phyloP scores from a whole-genome alignment of 2,329 filamentous ascomycete species.

The Nemania abortiva region DNA sequence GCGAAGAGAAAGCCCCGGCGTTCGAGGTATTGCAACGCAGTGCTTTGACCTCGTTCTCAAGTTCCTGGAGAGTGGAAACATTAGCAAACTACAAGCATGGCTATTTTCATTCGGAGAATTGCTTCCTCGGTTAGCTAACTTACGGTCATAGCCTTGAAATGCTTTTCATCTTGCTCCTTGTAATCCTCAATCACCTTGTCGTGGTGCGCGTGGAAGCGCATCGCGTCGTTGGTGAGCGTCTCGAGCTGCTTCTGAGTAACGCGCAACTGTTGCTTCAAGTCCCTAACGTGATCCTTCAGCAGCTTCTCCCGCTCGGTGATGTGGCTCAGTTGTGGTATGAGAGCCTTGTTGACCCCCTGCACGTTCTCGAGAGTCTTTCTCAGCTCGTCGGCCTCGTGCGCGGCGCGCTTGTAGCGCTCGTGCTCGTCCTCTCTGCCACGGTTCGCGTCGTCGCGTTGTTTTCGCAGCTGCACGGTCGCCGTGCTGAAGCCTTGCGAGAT shows the following conservation, averaged over 20 bases:
- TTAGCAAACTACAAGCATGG: conserved; percentile 21
- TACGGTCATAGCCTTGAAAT: conserved; percentile 45
- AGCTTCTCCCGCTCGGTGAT: conserved; percentile 35
- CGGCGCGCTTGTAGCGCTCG: conserved; percentile 32
- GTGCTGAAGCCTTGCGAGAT: conserved; percentile 41
- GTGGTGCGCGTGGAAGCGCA: conserved; percentile 43
- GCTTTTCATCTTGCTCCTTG: conserved; percentile 43
- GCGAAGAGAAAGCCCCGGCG: conserved; percentile 8
- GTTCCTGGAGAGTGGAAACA: conserved; percentile 35
- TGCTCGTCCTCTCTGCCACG: conserved; percentile 28
- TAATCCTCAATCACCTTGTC: conserved; percentile 36
- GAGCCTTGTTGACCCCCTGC: conserved; percentile 12
- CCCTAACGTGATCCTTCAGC: conserved; percentile 38
- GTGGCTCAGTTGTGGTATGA: conserved; percentile 18
- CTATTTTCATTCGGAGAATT: not conserved
- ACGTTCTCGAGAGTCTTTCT: conserved; percentile 20
- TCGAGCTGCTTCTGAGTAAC: conserved; percentile 31
- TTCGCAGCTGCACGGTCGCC: conserved; percentile 28
- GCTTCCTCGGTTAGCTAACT: conserved; percentile 17
- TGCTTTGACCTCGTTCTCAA: conserved; percentile 38
- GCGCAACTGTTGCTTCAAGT: conserved; percentile 30
- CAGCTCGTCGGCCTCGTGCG: conserved; percentile 18
- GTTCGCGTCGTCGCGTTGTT: conserved; percentile 39
- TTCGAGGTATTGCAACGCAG: conserved; percentile 16
- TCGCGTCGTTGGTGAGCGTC: conserved; percentile 26